phyloP scores from a whole-genome alignment of 2,329 filamentous ascomycete species.

The Fusarium musae region DNA sequence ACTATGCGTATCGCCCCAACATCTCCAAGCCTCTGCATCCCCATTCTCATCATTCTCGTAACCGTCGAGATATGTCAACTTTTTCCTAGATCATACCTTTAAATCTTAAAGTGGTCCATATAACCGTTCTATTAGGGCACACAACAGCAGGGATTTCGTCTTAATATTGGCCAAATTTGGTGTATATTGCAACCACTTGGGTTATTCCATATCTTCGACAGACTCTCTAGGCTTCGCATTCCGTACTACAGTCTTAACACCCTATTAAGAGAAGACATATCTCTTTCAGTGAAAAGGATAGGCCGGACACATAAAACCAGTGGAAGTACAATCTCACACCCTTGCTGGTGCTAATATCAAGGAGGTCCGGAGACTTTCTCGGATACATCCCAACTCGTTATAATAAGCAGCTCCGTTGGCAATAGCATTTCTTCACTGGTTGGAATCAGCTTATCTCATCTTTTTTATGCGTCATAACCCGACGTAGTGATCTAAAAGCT shows the following conservation, averaged over 20 bases:
- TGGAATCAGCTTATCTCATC: neutral
- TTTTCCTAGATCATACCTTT: neutral
- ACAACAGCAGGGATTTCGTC: neutral
- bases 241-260: neutral
- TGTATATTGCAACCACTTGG: neutral
- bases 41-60: neutral
- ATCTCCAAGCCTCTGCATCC: neutral
- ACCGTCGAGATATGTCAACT: neutral
- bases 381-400: constrained; percentile 12
- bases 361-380: constrained; percentile 18
- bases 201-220: neutral
- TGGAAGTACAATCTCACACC: neutral
- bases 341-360: neutral
- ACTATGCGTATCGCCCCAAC: neutral
- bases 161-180: neutral
- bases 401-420: neutral
- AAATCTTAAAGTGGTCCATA: neutral
- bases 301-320: constrained; percentile 7
- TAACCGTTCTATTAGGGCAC: neutral
- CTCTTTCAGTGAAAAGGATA: neutral
- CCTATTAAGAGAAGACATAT: neutral
- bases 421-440: neutral
- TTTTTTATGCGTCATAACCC: neutral
- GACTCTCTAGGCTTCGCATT: neutral
- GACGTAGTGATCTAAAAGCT: constrained; percentile 9